These are phyloP conservation scores for Chiua virens DNA, from an alignment of 768 basidiomycete species.

Conservation along the genomic window DNA sequence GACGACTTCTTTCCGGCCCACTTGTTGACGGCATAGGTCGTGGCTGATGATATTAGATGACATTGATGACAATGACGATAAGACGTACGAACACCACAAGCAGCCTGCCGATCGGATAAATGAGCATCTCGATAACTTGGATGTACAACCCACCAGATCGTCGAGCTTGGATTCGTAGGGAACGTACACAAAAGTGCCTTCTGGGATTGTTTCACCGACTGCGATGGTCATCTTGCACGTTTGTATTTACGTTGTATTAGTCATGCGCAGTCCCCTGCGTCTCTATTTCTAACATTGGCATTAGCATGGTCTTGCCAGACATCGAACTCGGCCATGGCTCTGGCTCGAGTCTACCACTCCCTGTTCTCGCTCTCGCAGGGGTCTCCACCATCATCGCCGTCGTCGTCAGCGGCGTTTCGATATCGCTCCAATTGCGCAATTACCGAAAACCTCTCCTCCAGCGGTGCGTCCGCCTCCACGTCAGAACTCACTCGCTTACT, in stretches of 20 bases:
- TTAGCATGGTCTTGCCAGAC: conserved; percentile 7
- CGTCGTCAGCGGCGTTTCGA: conserved; percentile 68
- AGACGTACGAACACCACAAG: conserved; percentile 66
- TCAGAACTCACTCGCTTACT: conserved; percentile 6
- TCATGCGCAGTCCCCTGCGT: neutral
- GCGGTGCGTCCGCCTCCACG: conserved; percentile 44
- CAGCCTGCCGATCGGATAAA: conserved; percentile 37
- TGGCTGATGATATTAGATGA: conserved; percentile 37
- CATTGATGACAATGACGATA: neutral
- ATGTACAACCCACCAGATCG: conserved; percentile 44
- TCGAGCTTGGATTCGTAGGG: conserved; percentile 65
- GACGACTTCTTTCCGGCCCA: conserved; percentile 86
- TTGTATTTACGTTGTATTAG: neutral
- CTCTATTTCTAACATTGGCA: too few relatives aligned
- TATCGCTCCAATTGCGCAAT: conserved; percentile 80
- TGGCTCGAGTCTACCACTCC: conserved; percentile 57
- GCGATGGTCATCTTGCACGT: conserved; percentile 34
- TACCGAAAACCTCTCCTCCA: conserved; percentile 82
- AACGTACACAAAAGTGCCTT: conserved; percentile 49
- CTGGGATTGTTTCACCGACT: conserved; percentile 53
- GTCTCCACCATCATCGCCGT: conserved; percentile 69
- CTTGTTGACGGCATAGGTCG: conserved; percentile 50
- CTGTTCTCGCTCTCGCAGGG: conserved; percentile 63
- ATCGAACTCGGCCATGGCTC: conserved; percentile 40
- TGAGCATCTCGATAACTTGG: conserved; percentile 4